Evolutionary conservation across 257 asterid genomes (phyloP).

Genomic region (Ehretia macrophylla): DNA sequence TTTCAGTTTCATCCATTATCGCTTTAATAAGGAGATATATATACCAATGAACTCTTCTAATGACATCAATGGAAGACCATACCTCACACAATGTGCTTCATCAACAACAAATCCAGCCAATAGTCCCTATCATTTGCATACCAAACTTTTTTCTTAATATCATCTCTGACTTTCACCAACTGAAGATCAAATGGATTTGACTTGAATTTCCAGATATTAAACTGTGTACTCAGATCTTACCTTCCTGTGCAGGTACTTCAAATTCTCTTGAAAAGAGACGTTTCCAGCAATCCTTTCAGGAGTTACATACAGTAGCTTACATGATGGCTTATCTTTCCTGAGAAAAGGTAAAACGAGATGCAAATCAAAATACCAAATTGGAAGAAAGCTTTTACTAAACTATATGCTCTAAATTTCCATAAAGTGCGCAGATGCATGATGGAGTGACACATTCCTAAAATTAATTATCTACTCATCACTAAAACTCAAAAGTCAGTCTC

Average conservation of each 20-base stretch:
- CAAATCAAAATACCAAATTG: slow-evolving; percentile 3
- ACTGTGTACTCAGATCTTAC: slow-evolving; percentile 27
- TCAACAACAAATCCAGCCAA: slow-evolving; percentile 92
- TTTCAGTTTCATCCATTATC: not conserved
- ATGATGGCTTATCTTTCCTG: slow-evolving; percentile 87
- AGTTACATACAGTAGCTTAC: slow-evolving; percentile 93
- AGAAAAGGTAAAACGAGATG: slow-evolving; percentile 20
- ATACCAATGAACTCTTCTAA: not conserved
- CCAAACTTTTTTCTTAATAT: slow-evolving; percentile 7
- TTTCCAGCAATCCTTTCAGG: slow-evolving; percentile 98
- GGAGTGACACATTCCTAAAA: no score
- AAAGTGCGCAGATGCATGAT: not conserved
- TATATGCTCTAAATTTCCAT: not conserved
- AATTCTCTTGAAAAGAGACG: slow-evolving; percentile 70
- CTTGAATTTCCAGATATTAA: slow-evolving; percentile 8
- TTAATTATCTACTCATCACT: no score
- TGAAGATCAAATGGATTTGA: slow-evolving; percentile 9
- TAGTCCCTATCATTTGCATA: slow-evolving; percentile 57
- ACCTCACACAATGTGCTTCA: slow-evolving; percentile 99
- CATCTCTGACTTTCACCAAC: slow-evolving; percentile 2
- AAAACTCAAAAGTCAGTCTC: no score
- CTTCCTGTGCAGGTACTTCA: slow-evolving; percentile 59
- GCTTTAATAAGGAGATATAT: not conserved
- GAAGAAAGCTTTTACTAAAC: not conserved
- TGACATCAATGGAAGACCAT: slow-evolving; percentile 2